Evolutionary conservation across 345 rosid genomes (phyloP).

Genomic region (Camelina neglecta): DNA sequence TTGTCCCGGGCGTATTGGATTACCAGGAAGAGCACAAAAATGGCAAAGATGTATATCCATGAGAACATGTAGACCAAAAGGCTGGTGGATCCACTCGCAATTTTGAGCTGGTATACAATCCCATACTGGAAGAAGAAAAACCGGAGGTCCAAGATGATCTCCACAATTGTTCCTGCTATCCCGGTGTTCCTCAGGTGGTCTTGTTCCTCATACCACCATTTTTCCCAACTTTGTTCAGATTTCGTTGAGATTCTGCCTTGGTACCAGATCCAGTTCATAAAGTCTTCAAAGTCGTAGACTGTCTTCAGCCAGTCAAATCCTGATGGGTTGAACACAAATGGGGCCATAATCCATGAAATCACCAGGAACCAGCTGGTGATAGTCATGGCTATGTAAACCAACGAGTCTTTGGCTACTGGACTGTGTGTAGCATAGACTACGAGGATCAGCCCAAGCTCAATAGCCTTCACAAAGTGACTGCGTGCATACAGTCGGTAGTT

Average conservation of each 20-base stretch:
- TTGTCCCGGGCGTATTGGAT: slow-evolving; percentile 71
- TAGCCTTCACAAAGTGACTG: slow-evolving; percentile 89
- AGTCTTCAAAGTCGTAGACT: slow-evolving; percentile 82
- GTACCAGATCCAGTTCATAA: slow-evolving; percentile 79
- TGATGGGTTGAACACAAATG: slow-evolving; percentile 86
- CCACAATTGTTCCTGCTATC: slow-evolving; percentile 65
- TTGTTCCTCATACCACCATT: slow-evolving; percentile 94
- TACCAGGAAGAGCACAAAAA: slow-evolving; percentile 57
- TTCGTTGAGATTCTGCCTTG: slow-evolving; percentile 61
- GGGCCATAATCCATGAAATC: slow-evolving; percentile 85
- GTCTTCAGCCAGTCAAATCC: slow-evolving; percentile 96
- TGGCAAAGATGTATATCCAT: slow-evolving; percentile 70
- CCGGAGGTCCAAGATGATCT: slow-evolving; percentile 81
- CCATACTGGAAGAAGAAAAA: slow-evolving; percentile 93
- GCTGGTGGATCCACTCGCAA: slow-evolving; percentile 47
- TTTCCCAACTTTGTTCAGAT: slow-evolving; percentile 89
- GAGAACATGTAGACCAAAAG: slow-evolving; percentile 67
- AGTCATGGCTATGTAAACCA: slow-evolving; percentile 74
- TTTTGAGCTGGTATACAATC: slow-evolving; percentile 71
- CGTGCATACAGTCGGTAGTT: slow-evolving; percentile 82
- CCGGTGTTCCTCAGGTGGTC: slow-evolving; percentile 81
- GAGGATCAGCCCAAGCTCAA: slow-evolving; percentile 84
- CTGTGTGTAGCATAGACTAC: slow-evolving; percentile 75
- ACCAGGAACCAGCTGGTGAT: slow-evolving; percentile 91
- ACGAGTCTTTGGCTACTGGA: slow-evolving; percentile 56